Percentiles rank a stretch among this genome's conserved stretches.
Conservation (phyloP, 2,329 filamentous ascomycete genomes). For the Westerdykella ornata region DNA sequence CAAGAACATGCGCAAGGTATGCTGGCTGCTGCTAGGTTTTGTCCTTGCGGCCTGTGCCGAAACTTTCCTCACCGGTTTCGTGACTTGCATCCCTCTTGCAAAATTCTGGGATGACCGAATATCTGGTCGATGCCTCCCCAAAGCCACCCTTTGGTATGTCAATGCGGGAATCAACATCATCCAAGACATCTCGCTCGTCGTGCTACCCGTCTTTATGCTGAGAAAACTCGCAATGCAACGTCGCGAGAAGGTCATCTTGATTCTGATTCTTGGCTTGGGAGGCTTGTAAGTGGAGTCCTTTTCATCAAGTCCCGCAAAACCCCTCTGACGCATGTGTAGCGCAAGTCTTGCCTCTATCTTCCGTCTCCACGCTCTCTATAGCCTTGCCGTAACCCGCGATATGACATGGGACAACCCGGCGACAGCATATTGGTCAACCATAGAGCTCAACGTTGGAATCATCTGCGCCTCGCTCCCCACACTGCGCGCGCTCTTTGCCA, state of each 20-base stretch:
- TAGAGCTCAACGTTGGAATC: constrained; percentile 31
- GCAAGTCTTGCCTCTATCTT: constrained; percentile 18
- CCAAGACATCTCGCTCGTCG: constrained; percentile 11
- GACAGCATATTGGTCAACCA: constrained; percentile 20
- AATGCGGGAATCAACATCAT: constrained; percentile 15
- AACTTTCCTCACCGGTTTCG: constrained; percentile 10
- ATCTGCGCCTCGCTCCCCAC: constrained; percentile 26
- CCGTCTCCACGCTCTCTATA: constrained; percentile 17
- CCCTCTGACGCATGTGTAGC: constrained; percentile 4
- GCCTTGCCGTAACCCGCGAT: constrained; percentile 18
- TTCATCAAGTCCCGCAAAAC: background rate
- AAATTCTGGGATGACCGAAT: constrained; percentile 17
- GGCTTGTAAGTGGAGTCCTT: constrained; percentile 20
- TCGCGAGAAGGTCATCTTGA: constrained; percentile 22
- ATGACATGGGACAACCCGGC: constrained; percentile 26
- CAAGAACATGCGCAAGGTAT: constrained; percentile 5
- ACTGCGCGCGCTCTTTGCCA: constrained; percentile 23
- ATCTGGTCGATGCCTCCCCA: constrained; percentile 12
- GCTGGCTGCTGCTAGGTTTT: constrained; percentile 6
- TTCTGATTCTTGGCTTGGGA: constrained; percentile 27
- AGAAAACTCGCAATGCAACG: constrained; percentile 18
- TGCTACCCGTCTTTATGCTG: constrained; percentile 15
- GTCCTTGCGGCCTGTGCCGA: constrained; percentile 6
- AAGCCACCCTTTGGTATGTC: constrained; percentile 10
- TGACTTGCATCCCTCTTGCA: constrained; percentile 11